Base-by-base conservation (phyloP, 768 basidiomycete species). In the Hypsizygus marmoreus region DNA sequence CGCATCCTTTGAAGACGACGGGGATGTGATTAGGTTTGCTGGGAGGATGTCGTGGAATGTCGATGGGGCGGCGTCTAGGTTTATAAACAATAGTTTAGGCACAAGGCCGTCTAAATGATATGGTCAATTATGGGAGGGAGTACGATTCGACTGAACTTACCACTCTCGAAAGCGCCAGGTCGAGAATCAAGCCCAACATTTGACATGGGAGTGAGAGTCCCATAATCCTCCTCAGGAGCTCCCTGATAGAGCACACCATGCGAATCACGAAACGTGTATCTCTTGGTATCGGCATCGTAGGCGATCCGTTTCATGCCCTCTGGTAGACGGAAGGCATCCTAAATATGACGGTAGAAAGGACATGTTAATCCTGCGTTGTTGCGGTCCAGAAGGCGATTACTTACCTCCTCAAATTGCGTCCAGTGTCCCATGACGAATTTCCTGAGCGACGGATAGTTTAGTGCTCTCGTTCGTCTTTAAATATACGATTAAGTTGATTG, bases 281-380 rank as follows among this genome's bases (percentile, higher is more conserved):
- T 61, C n/a, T 67, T 57, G 0, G 74, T 70, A 43, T 82, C 81
- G 0, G 77, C 69, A 49, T 83, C 81, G 44, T 82, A 82, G 2
- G 62, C 75, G 8, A 79, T 65, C 5, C 81, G 69, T 40, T 65
- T 69, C 56, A 81, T 65, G 22, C 79, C 80, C 45, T 69, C 67
- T 7, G 75, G 73, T 6, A 77, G 64, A 31, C 71, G 71, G 28
- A 48, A 43, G 4, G 63, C 26, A 47, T 76, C 74, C 75, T 75
- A 39, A 16, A 1, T n/a, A n/a, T n/a, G n/a, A 25, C 24, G 40
- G 24, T 20, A 31, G n/a, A 42, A 12, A 13, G 17, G 14, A 8
- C n/a, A n/a, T n/a, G n/a, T n/a, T n/a, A n/a, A n/a, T n/a, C n/a
- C n/a, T n/a, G n/a, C n/a, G n/a, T n/a, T n/a, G n/a, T n/a, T n/a